Conservation (phyloP, 495 filamentous ascomycete species). For the Aspergillus coremiiformis region DNA sequence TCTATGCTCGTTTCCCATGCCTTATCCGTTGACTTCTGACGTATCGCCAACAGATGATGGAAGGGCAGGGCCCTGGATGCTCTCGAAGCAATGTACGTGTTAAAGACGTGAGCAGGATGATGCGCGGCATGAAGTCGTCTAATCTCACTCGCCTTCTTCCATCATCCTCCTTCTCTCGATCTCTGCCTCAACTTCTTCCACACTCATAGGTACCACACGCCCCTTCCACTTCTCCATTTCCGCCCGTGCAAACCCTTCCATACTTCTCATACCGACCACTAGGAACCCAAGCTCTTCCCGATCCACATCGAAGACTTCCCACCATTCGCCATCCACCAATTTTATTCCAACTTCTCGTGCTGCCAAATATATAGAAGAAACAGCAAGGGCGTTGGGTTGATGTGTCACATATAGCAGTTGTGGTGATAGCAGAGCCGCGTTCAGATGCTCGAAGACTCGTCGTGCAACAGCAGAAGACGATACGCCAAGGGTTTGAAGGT, state of each 20-base stretch:
- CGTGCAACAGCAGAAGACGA: constrained; percentile 45
- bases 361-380: constrained; percentile 82
- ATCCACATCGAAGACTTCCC: constrained; percentile 98
- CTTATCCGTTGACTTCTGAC: not conserved
- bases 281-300: constrained; percentile 91
- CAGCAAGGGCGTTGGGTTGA: constrained; percentile 78
- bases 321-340: constrained; percentile 80
- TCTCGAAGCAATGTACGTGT: not conserved
- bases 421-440: constrained; percentile 73
- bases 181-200: constrained; percentile 52
- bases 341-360: constrained; percentile 70
- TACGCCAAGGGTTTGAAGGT: constrained; percentile 78
- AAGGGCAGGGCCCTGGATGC: not conserved
- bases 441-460: constrained; percentile 68
- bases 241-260: constrained; percentile 59
- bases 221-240: constrained; percentile 46
- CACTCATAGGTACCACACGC: constrained; percentile 33
- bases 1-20: not conserved
- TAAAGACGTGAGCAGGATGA: not conserved
- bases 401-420: constrained; percentile 88
- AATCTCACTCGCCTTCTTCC: constrained; percentile 40
- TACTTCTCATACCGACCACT: constrained; percentile 77
- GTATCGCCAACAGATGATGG: not conserved
- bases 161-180: constrained; percentile 53
- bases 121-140: not conserved